These are phyloP conservation scores for Paramecium caudatum DNA, from an alignment of 73 alveolate species.

Conservation along the genomic window DNA sequence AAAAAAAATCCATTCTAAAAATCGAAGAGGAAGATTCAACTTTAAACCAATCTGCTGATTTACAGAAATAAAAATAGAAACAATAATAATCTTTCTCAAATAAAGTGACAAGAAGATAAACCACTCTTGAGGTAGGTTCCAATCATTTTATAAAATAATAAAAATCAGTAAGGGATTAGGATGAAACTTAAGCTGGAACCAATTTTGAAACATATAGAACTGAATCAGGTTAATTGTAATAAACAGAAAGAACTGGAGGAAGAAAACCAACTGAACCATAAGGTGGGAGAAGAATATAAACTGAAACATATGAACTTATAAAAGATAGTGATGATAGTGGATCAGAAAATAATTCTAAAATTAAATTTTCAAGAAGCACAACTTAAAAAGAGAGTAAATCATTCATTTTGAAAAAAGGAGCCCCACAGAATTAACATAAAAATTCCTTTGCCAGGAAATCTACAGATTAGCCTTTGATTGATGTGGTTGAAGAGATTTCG, in stretches of 20 bases:
- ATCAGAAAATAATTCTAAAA: conserved; percentile 5
- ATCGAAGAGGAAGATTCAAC: conserved; percentile 44
- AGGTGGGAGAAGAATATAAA: conserved; percentile 41
- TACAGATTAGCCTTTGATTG: background rate
- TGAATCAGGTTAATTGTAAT: background rate
- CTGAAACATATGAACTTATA: background rate
- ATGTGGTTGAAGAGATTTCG: conserved; percentile 10
- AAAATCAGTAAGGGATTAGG: conserved; percentile 23
- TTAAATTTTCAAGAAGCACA: conserved; percentile 24
- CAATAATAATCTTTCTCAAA: conserved; percentile 27
- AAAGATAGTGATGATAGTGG: conserved; percentile 12
- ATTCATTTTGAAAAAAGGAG: background rate
- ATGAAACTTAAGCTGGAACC: conserved; percentile 54
- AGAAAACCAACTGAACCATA: background rate
- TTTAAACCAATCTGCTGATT: conserved; percentile 10
- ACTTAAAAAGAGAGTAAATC: background rate
- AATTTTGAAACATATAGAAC: conserved; percentile 58
- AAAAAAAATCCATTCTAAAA: conserved; percentile 23
- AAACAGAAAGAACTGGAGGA: background rate
- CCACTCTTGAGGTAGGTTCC: conserved; percentile 22
- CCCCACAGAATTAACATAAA: background rate
- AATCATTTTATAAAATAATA: background rate
- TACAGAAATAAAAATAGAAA: background rate
- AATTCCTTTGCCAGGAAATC: background rate
- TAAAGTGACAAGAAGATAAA: conserved; percentile 37